A percentile compares a stretch with the other conserved stretches of the same genome.
Evolutionary conservation across 305 asterid genomes (phyloP).

Genomic region (Solanum hybrid): DNA sequence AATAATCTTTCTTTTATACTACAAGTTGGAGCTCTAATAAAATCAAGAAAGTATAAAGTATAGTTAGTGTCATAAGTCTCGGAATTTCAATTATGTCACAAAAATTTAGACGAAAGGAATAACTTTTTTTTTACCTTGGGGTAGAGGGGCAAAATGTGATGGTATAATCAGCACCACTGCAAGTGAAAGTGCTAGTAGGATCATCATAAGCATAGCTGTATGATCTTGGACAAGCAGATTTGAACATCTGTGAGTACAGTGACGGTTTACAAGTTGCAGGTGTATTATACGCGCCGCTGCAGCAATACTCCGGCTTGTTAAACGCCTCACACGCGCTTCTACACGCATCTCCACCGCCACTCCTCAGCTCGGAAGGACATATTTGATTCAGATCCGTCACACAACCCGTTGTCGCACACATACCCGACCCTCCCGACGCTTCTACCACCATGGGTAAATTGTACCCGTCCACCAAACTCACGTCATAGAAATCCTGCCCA

Average conservation of each 20-base stretch:
- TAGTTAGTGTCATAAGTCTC: background rate
- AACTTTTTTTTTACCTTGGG: slow-evolving; percentile 40
- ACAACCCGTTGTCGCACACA: slow-evolving; percentile 87
- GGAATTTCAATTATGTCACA: background rate
- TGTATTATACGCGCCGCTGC: slow-evolving; percentile 77
- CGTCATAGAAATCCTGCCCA: slow-evolving; percentile 74
- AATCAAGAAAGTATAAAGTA: background rate
- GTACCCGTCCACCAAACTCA: slow-evolving; percentile 91
- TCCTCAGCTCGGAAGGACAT: slow-evolving; percentile 71
- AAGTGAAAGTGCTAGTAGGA: slow-evolving; percentile 89
- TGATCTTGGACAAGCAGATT: slow-evolving; percentile 74
- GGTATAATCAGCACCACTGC: slow-evolving; percentile 83
- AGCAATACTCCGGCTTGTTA: slow-evolving; percentile 69
- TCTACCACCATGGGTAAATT: slow-evolving; percentile 74
- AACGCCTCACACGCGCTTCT: slow-evolving; percentile 94
- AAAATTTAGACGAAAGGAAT: background rate
- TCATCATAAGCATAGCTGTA: slow-evolving; percentile 95
- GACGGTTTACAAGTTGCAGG: slow-evolving; percentile 78
- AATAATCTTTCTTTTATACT: background rate
- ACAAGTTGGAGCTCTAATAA: background rate
- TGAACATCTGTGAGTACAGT: slow-evolving; percentile 69
- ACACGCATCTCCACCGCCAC: slow-evolving; percentile 60
- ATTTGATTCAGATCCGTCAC: slow-evolving; percentile 79
- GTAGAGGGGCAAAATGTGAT: slow-evolving; percentile 81
- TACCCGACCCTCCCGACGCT: slow-evolving; percentile 77